Evolutionary conservation across 805 yeast genomes (phyloP), one percentile per base, ranked within the genome.

Genomic region (Kazachstania bromeliacearum): DNA sequence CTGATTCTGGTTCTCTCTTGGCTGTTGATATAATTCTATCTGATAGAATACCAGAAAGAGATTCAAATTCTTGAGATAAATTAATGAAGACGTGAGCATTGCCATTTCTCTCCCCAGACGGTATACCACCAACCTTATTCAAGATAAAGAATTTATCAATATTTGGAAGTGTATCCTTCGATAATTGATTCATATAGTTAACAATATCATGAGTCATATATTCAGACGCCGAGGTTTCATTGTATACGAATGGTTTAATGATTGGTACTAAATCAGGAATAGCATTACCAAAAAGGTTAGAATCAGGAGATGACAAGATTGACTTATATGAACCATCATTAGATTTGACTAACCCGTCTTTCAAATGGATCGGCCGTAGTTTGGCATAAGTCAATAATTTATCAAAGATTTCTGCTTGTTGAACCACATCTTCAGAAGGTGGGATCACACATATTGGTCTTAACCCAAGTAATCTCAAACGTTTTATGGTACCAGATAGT

Each of bases 11-110:
- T 29, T 44, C 36, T 28, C 45, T 33, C 15, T 35, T 34, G 2
- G 37, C 28, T 22, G 48, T 16, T 6, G 25, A 13, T 2, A 30
- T 25, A 9, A 50, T 28, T 22, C 39, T 37, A 16, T 35, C 31
- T 4, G 15, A 15, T 19, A 55, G 24, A 2, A 38, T 39, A 1
- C 18, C 25, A 2, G 41, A 36, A 12, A 57, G 20, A 4, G 26
- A 24, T 13, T 35, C 33, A 27, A 41, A 80, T 51, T 89, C 98
- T 59, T 89, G 96, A 8, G 75, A 70, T 26, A 89, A 59, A 51
- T 92, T 89, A 39, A 89, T 77, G 41, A 81, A 80, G 1, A 92
- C 94, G 57, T 92, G 98, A 13, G 94, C 73, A 3, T 87, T 76
- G 38, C 77, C 75, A 39, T 76, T 72, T 40, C 97, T 68, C 52